Evolutionary conservation across 1,139 yeast genomes (phyloP), one percentile per base, ranked within the genome.

Genomic region (Zygosaccharomyces sapae): DNA sequence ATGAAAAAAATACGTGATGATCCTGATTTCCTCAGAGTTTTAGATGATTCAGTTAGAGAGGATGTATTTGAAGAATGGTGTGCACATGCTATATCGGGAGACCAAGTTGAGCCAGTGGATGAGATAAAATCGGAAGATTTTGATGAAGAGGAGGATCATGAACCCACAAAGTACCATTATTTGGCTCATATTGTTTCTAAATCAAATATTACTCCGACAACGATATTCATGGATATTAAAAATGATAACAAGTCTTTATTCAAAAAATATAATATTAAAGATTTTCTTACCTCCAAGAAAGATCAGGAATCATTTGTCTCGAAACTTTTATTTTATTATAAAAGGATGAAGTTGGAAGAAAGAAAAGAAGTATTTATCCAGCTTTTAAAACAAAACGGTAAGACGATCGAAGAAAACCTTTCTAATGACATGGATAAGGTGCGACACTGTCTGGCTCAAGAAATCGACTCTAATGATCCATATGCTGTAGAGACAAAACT

Each of bases 21-120:
- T 42, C 58, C 63, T 1, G 44, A 22, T 2, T 63, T 55, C 45
- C 55, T 51, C 42, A 22, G 31, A 2, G 43, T 62, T 1, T 8
- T 48, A 4, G 53, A 57, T 34, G 62, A 59, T 41, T 43, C 51
- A 5, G 25, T 48, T 6, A 50, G 59, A 20, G 61, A 58, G 31
- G 54, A 53, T 8, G 24, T 57, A 2, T 63, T 61, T 46, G 66
- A 63, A 41, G 50, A 52, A 29, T 63, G 67, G 67, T 62, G 66
- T 45, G 40, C 53, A 7, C 24, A 37, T 16, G 31, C 30, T 24
- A 5, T 49, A 19, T 40, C 46, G 25, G 34, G 16, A 5, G 20
- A 13, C 8, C 35, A 38, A 8, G 30, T 31, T 10, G 34, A 13
- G 12, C 38, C 27, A 3, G 31, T 16, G 2, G 13, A 8, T 3